Conservation (phyloP, 495 filamentous ascomycete species). For the Tuber borchii region DNA sequence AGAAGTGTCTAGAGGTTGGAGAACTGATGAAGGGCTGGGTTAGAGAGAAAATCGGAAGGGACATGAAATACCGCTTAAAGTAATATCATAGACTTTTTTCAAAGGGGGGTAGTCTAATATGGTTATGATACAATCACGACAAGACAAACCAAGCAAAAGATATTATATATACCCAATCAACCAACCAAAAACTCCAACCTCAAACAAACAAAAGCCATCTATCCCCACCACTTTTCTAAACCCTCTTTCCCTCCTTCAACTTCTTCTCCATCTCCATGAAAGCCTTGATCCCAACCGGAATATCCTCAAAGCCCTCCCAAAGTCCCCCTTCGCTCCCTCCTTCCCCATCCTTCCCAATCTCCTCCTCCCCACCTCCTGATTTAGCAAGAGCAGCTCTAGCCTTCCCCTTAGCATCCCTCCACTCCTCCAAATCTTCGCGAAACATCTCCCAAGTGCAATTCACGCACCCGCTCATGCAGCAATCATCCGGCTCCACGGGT, state of each 20-base stretch:
- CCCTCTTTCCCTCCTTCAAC: slow-evolving; percentile 56
- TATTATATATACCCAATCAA: not conserved
- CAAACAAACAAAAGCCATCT: not conserved
- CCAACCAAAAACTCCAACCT: not conserved
- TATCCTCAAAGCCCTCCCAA: slow-evolving; percentile 50
- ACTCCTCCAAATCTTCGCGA: slow-evolving; percentile 33
- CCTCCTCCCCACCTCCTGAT: slow-evolving; percentile 49
- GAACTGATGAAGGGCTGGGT: slow-evolving; percentile 60
- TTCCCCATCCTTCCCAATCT: slow-evolving; percentile 71
- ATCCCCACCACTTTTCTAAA: not conserved
- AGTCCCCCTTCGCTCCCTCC: slow-evolving; percentile 53
- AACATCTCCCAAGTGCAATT: slow-evolving; percentile 76
- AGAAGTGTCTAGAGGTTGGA: slow-evolving; percentile 54
- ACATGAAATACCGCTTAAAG: slow-evolving; percentile 57
- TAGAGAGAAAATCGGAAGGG: slow-evolving; percentile 52
- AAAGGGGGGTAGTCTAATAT: not conserved
- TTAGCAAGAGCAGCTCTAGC: slow-evolving; percentile 34
- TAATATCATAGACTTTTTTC: slow-evolving; percentile 9
- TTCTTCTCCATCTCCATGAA: slow-evolving; percentile 97
- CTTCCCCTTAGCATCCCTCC: slow-evolving; percentile 37
- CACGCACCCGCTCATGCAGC: slow-evolving; percentile 97
- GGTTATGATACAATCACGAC: not conserved
- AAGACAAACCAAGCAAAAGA: slow-evolving; percentile 4
- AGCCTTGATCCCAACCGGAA: slow-evolving; percentile 89
- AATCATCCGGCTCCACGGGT: slow-evolving; percentile 89